Conservation (phyloP, 2,329 filamentous ascomycete species). For the Plectosphaerella cucumerina region DNA sequence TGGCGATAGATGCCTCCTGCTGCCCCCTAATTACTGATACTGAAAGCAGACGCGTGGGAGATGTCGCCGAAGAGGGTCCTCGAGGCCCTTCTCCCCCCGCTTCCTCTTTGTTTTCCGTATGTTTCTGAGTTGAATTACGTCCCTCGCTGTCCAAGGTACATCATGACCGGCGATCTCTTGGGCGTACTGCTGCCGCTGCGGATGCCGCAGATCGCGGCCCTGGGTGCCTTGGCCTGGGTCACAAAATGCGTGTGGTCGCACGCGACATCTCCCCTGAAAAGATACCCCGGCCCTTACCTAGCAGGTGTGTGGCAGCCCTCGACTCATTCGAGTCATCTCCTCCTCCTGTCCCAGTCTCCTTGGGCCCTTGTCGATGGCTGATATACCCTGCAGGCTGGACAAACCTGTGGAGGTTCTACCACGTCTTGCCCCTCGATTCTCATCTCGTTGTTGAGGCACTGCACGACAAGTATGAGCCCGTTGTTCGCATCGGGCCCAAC, state of each 20-base stretch:
- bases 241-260: background rate
- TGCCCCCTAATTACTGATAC: too few relatives aligned
- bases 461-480: constrained; percentile 25
- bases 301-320: constrained; percentile 17
- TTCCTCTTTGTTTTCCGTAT: background rate
- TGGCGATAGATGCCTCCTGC: too few relatives aligned
- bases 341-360: too few relatives aligned
- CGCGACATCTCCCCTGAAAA: constrained; percentile 18
- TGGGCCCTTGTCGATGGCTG: too few relatives aligned
- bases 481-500: constrained; percentile 26
- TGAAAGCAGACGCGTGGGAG: too few relatives aligned
- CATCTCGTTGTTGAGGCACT: constrained; percentile 15
- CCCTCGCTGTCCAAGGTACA: background rate
- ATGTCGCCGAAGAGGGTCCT: too few relatives aligned
- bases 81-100: too few relatives aligned
- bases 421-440: background rate
- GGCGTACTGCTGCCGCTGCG: background rate
- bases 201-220: background rate
- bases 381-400: background rate
- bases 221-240: background rate
- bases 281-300: constrained; percentile 25
- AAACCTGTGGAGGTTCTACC: background rate
- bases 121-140: background rate
- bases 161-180: background rate
- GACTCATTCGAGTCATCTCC: too few relatives aligned